Evolutionary conservation across 208 protist species (phyloP).

Genomic region (Phytomonas sp.): DNA sequence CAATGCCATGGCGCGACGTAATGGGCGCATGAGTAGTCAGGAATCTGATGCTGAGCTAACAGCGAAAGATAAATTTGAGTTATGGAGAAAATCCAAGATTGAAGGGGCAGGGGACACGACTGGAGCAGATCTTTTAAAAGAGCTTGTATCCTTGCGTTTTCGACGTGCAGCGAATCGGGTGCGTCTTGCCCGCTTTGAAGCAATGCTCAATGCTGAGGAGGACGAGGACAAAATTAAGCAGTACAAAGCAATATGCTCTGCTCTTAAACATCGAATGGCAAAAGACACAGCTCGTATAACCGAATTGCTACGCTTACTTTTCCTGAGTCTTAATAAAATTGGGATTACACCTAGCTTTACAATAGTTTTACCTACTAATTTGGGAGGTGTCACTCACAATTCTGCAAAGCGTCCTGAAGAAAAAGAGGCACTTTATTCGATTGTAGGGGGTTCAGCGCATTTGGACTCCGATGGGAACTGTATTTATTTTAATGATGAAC

Average conservation of each 20-base stretch:
- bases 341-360: neutral
- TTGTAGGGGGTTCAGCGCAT: neutral
- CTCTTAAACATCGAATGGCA: neutral
- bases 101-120: slow-evolving; percentile 12
- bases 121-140: slow-evolving; percentile 16
- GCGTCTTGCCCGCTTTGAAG: slow-evolving; percentile 11
- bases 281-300: neutral
- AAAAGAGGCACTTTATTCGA: neutral
- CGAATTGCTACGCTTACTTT: neutral
- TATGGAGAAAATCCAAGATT: slow-evolving; percentile 11
- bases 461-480: neutral
- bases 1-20: neutral
- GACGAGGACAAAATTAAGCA: neutral
- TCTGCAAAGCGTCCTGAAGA: neutral
- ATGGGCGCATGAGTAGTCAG: neutral
- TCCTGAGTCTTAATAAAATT: neutral
- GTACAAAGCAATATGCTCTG: neutral
- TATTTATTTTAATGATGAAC: neutral
- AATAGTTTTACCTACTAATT: neutral
- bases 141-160: slow-evolving; percentile 21
- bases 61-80: neutral
- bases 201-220: neutral
- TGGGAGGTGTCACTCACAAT: neutral
- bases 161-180: slow-evolving; percentile 23
- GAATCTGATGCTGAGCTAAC: neutral